A percentile compares a stretch with the other conserved stretches of the same genome.
Conservation (phyloP, 2,329 filamentous ascomycete species). For the Paraphaeosphaeria sporulosa region DNA sequence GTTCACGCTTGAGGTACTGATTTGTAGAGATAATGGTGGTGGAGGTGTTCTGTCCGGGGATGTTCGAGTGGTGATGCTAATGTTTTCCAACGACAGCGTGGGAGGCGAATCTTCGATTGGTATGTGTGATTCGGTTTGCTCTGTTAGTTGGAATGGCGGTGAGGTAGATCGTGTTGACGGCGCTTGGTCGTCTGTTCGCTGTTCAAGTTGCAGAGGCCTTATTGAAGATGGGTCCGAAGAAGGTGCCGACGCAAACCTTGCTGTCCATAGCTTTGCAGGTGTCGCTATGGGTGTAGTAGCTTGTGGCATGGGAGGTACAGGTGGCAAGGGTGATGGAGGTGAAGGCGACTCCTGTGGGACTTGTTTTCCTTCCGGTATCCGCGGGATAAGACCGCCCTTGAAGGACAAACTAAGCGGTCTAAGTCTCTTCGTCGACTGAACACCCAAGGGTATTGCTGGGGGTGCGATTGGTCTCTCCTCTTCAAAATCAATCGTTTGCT, state of each 20-base stretch:
- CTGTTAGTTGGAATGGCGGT: not conserved
- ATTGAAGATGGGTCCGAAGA: not conserved
- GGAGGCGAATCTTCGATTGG: not conserved
- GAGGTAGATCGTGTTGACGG: not conserved
- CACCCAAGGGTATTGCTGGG: conserved; percentile 3
- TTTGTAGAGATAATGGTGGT: not conserved
- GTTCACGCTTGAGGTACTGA: not conserved
- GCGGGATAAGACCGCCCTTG: conserved; percentile 19
- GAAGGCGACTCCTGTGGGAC: conserved; percentile 1
- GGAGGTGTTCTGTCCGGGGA: not conserved
- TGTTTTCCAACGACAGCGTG: not conserved
- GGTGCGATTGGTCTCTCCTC: not conserved
- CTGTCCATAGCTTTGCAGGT: not conserved
- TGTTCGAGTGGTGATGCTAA: not conserved
- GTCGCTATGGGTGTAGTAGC: not conserved
- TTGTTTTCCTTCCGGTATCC: conserved; percentile 24
- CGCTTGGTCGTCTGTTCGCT: not conserved
- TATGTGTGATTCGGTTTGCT: not conserved
- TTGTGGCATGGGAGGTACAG: not conserved
- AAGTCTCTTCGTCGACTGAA: conserved; percentile 13
- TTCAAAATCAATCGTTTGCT: not conserved
- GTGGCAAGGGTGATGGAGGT: conserved; percentile 2
- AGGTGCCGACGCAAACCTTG: not conserved
- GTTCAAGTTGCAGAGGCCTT: not conserved
- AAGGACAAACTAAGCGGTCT: conserved; percentile 30